Percentiles rank a stretch among this genome's conserved stretches.
These are phyloP conservation scores for Chaetoceros tenuissimus DNA, from an alignment of 108 stramenopile genomes.

Conservation along the genomic window DNA sequence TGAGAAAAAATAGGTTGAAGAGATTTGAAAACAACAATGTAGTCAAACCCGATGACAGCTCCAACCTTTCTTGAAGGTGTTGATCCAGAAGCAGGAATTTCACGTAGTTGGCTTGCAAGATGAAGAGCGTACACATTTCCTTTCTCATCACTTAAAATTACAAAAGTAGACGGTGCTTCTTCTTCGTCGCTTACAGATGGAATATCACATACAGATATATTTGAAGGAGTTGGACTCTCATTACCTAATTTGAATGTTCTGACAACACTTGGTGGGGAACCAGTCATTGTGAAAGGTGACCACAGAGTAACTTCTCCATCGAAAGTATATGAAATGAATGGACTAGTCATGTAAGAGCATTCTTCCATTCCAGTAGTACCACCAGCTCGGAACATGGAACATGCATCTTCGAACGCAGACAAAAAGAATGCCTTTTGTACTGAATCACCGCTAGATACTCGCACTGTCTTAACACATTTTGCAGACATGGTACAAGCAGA, in stretches of 20 bases:
- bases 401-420: conserved; percentile 7
- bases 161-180: conserved; percentile 48
- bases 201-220: conserved; percentile 41
- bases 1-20: conserved; percentile 59
- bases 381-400: not conserved
- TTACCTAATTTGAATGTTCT: conserved; percentile 34
- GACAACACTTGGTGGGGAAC: conserved; percentile 27
- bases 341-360: conserved; percentile 32
- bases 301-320: conserved; percentile 38
- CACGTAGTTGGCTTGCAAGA: conserved; percentile 39
- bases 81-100: not conserved
- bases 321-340: conserved; percentile 47
- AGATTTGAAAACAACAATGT: conserved; percentile 58
- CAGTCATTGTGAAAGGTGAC: conserved; percentile 40
- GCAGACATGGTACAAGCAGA: not conserved
- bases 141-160: conserved; percentile 47
- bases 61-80: conserved; percentile 6
- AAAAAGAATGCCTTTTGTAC: conserved; percentile 26
- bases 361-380: not conserved
- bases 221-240: conserved; percentile 27
- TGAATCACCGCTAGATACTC: not conserved
- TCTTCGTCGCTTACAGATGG: conserved; percentile 25
- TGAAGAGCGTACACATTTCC: conserved; percentile 52
- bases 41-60: conserved; percentile 50
- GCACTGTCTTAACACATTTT: not conserved